Base-by-base conservation (phyloP, 176 grass and related monocot genomes). In the Cenchrus purpureus region DNA sequence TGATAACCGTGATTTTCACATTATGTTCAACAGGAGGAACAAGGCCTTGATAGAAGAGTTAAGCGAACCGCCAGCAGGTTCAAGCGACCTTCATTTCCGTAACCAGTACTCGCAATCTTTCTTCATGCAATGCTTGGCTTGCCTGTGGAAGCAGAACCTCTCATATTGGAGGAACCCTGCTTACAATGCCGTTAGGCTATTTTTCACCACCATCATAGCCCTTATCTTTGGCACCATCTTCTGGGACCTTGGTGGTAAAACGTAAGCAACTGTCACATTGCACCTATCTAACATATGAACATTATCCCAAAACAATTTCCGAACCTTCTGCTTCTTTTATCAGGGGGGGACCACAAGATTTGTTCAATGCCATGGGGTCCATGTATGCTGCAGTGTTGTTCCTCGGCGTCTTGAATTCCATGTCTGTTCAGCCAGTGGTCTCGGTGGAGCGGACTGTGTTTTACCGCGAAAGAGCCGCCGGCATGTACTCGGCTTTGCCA, bases 131-230 rank as follows among this genome's bases (percentile, higher is more conserved):
- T 95, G 91, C 56, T 22, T 95, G 13, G 95, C 95, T 55, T 93
- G 91, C 50, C 72, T 98, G 52, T 98, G 95, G 95, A 98, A 98
- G 73, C 95, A 95, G 29, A 82, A 85, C 87, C 65, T 88, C 43
- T 98, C 95, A 65, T 98, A 98, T 57, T 98, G 95, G 95, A 88
- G 95, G 74, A 98, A 98, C 59, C 93, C 95, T 85, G 65, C 95
- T 77, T 98, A 95, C 65, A 98, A 88, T 49, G 77, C 91, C 7
- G 83, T 95, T 20, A 85, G 93, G 31, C 88, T 95, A 48, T 88
- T 90, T 71, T 95, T 93, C 69, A 95, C 93, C 31, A 81, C 83
- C 2, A 2, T 91, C 7, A 88, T 91, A 20, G 91, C 89, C 4
- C 74, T 95, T 44, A 61, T 98, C 60, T 88, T 95, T 5, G 93